phyloP scores from a whole-genome alignment of 2,329 filamentous ascomycete genomes.

The Botryotinia narcissicola region DNA sequence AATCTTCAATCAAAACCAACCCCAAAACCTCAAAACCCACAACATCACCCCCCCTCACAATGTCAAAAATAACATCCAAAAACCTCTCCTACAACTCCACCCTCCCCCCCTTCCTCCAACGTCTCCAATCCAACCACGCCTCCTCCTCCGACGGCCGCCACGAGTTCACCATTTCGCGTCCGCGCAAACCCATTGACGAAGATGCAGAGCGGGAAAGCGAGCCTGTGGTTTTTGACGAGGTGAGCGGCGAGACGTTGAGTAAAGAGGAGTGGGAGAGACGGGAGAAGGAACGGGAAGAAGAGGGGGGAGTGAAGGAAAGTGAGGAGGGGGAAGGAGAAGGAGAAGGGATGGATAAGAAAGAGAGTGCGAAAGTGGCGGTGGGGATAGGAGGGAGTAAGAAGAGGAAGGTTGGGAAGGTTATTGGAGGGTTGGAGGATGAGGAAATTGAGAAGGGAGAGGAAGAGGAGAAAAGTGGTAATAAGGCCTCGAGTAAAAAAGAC shows the following conservation, averaged over 20 bases:
- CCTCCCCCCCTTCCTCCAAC: constrained; percentile 60
- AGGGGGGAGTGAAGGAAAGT: constrained; percentile 21
- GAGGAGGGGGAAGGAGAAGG: not conserved
- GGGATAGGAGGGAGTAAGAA: constrained; percentile 50
- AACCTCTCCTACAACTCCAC: constrained; percentile 64
- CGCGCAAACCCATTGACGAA: constrained; percentile 51
- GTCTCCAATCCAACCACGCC: constrained; percentile 51
- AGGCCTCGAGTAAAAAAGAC: not conserved
- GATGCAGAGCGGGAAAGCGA: constrained; percentile 74
- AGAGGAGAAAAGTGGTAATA: not conserved
- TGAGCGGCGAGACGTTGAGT: constrained; percentile 56
- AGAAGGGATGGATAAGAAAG: constrained; percentile 43
- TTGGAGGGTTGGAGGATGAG: constrained; percentile 41
- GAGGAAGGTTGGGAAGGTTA: constrained; percentile 53
- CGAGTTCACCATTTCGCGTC: constrained; percentile 39
- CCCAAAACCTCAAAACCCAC: not conserved
- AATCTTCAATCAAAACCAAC: too few species aligned
- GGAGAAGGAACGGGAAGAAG: constrained; percentile 32
- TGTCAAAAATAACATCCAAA: constrained; percentile 63
- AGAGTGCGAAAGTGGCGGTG: constrained; percentile 43
- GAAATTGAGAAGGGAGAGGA: not conserved
- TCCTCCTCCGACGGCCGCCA: constrained; percentile 47
- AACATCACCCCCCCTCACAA: not conserved
- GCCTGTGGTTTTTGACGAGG: constrained; percentile 72
- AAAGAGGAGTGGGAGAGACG: constrained; percentile 40